Base-by-base conservation (phyloP, 1,284 basidiomycete genomes). In the Stereum hirsutum region DNA sequence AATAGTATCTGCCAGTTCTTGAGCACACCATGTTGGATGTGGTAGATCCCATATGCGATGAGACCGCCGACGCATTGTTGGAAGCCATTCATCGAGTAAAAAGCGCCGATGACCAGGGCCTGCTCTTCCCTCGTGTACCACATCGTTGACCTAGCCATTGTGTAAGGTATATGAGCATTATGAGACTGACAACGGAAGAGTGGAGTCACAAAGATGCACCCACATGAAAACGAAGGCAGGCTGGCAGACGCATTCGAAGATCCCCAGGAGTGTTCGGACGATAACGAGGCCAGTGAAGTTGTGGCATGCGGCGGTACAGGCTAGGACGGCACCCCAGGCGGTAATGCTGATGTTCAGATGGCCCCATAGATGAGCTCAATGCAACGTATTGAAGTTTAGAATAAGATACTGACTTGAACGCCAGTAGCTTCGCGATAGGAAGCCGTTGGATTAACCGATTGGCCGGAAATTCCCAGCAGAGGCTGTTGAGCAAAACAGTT, bases 1-100 rank as follows among this genome's bases (percentile, higher is more conserved):
- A 74, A 75, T 25, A 75, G 55, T 23, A 74, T 64, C 49, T 75
- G 70, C 73, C 73, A 76, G 48, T 72, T 72, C 43, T 71, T 67
- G 24, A 75, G 54, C 2, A 57, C 58, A 2, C 58, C 58, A 23
- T 58, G 44, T 2, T 70, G 47, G 45, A 73, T 64, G 39, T 74
- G 73, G 6, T 66, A 65, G 37, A 75, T 66, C 11, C 69, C 73
- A 43, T 72, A 73, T 0, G 68, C 70, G 40, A 74, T 68, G 23
- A 74, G 52, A 17, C 72, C 72, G 23, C 70, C 71, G n/a, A 74
- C 66, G 42, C 66, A 71, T 49, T 72, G 70, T 49, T 74, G 71
- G 49, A 73, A 68, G 6, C 70, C 72, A 49, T 73, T 74, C 69
- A 71, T 72, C 4, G 68, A 67, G 50, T 73, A 72, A 49, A 71